Conservation (phyloP, 768 basidiomycete species). For the Rossbeevera mucosa region DNA sequence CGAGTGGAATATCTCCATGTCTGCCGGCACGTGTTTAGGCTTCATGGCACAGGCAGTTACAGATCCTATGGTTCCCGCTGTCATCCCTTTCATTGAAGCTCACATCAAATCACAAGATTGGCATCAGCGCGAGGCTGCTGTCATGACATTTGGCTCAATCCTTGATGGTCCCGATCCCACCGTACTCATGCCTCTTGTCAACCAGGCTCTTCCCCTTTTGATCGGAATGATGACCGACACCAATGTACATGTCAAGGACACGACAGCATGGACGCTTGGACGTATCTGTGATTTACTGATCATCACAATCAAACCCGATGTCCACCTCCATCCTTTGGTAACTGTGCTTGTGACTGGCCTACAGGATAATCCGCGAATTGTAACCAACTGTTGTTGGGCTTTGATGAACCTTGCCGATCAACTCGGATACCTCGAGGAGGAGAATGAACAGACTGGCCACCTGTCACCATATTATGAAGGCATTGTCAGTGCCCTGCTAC, state of each 20-base stretch:
- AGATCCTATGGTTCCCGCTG: conserved; percentile 84
- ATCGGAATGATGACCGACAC: conserved; percentile 93
- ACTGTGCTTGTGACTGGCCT: conserved; percentile 79
- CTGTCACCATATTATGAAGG: conserved; percentile 88
- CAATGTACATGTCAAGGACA: conserved; percentile 88
- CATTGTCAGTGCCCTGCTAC: conserved; percentile 76
- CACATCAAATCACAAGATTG: conserved; percentile 91
- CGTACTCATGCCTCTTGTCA: conserved; percentile 84
- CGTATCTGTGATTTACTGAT: conserved; percentile 90
- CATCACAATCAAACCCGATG: conserved; percentile 80
- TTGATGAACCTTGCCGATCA: conserved; percentile 95
- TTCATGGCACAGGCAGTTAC: conserved; percentile 88
- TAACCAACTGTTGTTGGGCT: conserved; percentile 93
- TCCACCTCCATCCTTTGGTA: conserved; percentile 80
- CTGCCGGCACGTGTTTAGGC: conserved; percentile 85
- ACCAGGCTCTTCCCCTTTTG: conserved; percentile 89
- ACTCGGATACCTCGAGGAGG: conserved; percentile 66
- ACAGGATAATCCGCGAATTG: conserved; percentile 76
- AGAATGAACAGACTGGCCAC: conserved; percentile 55
- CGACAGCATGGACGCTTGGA: conserved; percentile 96
- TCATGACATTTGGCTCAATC: conserved; percentile 98
- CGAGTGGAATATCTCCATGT: conserved; percentile 99
- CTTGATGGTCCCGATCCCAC: conserved; percentile 91
- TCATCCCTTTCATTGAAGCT: conserved; percentile 97
- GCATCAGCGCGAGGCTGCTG: conserved; percentile 93